Evolutionary conservation across 768 basidiomycete species (phyloP), one percentile per base, ranked within the genome.

Genomic region (Crucibulum laeve): DNA sequence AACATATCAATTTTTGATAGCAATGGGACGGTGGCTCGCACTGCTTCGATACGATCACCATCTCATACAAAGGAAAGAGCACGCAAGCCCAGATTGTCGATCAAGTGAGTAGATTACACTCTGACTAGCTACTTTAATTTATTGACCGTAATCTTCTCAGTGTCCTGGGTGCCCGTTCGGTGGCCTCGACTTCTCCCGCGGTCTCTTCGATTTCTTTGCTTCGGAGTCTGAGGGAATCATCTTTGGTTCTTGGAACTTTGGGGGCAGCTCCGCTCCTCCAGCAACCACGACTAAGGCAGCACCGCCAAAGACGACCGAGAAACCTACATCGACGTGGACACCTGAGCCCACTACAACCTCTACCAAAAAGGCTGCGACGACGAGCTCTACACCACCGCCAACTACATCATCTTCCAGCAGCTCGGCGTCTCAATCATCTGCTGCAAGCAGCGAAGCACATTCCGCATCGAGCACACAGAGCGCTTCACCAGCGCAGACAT

Each of bases 131-230:
- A 30, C 28, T 30, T 23, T 40, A 19, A 32, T 26, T 8, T 42
- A 6, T 7, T 10, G 10, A 42, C 15, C n/a, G 28, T 7, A 23
- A 6, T 42, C 7, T 42, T 10, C 14, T 37, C 8, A 61, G 61
- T 61, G 61, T 35, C 42, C 47, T 11, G 57, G 55, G 3, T 89
- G 86, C 57, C 75, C 75, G 3, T 74, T 61, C 43, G 78, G 68
- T 24, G 83, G 72, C 21, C 71, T 88, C 25, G 86, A 89, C 59
- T 65, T 87, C 43, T 77, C 77, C 38, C 47, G 56, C 8, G 78
- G 82, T 33, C 67, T 86, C 34, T 86, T 88, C 57, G 48, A 65
- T 26, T 68, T 65, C 63, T 82, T 87, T 54, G 72, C 74, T 4
- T 14, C 55, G 15, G 56, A 64, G 44, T 52, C 54, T 24, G 59